A percentile compares a stretch with the other conserved stretches of the same genome.
Conservation (phyloP, 306 rosid genomes). For the Carpinus viminea region DNA sequence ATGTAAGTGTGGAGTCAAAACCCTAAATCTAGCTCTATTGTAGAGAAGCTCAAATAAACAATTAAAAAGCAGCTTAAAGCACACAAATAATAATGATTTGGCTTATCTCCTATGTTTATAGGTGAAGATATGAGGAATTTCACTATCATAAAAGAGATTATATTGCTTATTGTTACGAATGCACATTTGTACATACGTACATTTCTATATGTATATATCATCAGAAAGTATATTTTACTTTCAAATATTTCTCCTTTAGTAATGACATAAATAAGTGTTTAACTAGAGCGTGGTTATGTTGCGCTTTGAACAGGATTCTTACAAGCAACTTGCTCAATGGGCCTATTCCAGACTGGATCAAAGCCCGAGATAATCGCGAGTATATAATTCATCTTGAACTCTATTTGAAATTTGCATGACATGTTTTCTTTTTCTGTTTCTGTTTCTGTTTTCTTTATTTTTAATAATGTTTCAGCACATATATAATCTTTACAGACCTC, state of each 20-base stretch:
- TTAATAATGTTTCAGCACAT: too few species aligned
- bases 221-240: neutral
- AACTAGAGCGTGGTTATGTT: neutral
- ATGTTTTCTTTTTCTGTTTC: neutral
- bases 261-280: neutral
- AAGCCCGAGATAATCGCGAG: neutral
- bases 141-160: neutral
- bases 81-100: neutral
- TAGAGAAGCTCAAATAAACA: neutral
- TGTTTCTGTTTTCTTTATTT: neutral
- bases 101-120: neutral
- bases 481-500: neutral
- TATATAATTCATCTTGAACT: conserved; percentile 10
- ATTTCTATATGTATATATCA: neutral
- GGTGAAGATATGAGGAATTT: too few species aligned
- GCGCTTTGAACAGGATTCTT: conserved; percentile 18
- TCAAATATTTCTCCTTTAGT: neutral
- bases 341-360: conserved; percentile 29
- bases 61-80: neutral
- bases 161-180: neutral
- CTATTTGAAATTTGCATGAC: neutral
- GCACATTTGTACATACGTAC: too few species aligned
- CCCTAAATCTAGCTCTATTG: neutral
- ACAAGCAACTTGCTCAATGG: conserved; percentile 34
- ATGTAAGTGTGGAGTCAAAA: conserved; percentile 24